Conservation (phyloP, 371 early-diverging fungal species). For the Mortierella sp. region DNA sequence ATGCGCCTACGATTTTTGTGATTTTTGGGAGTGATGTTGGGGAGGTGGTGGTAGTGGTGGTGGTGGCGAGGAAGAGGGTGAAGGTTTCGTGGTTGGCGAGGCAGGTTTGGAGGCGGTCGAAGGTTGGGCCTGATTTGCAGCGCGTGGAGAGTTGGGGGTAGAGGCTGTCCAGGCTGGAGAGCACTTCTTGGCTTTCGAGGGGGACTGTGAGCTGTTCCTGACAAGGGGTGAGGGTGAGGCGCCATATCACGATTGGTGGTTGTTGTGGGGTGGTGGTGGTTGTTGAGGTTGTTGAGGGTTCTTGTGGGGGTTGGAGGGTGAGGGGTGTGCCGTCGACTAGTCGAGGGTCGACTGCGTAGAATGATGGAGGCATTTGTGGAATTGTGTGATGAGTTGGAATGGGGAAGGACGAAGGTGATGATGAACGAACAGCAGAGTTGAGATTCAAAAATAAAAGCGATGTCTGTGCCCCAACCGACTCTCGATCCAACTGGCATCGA, state of each 20-base stretch:
- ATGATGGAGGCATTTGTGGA: not conserved
- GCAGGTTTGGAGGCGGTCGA: conserved; percentile 27
- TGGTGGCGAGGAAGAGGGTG: conserved; percentile 41
- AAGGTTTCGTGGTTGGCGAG: conserved; percentile 35
- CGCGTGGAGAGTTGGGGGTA: conserved; percentile 47
- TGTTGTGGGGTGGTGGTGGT: not conserved
- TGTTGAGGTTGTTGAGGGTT: not conserved
- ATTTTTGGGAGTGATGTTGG: not conserved
- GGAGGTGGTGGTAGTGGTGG: not conserved
- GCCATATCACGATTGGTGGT: conserved; percentile 32
- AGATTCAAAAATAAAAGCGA: too few relatives aligned
- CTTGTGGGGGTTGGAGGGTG: not conserved
- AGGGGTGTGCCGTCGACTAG: conserved; percentile 17
- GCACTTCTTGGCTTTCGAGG: conserved; percentile 13
- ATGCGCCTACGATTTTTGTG: conserved; percentile 24
- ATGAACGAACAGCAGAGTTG: too few relatives aligned
- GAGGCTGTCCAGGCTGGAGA: conserved; percentile 22
- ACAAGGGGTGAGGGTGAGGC: conserved; percentile 1
- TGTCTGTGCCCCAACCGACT: too few relatives aligned
- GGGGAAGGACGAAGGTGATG: not conserved
- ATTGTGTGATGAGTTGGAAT: too few relatives aligned
- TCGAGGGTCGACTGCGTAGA: conserved; percentile 27
- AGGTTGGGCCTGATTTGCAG: conserved; percentile 21
- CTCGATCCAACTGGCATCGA: too few relatives aligned
- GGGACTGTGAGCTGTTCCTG: not conserved